Conservation (phyloP, 495 filamentous ascomycete genomes). For the Neurospora sp. region DNA sequence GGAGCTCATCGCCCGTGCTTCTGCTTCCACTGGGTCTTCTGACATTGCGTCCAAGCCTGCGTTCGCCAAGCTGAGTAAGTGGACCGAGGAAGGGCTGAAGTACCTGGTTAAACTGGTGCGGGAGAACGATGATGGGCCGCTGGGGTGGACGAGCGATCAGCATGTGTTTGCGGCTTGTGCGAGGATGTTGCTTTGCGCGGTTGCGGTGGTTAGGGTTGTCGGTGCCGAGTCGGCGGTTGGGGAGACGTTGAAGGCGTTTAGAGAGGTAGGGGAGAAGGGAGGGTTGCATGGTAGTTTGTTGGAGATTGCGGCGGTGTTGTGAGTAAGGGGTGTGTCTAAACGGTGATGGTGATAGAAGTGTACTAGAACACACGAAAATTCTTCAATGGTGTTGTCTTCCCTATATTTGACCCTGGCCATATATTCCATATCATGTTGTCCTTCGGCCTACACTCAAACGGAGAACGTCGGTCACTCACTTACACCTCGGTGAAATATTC, state of each 20-base stretch:
- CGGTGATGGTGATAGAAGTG: neutral
- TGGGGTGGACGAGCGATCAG: slow-evolving; percentile 66
- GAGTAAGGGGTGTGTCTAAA: neutral
- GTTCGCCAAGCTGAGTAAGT: slow-evolving; percentile 23
- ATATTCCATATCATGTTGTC: neutral
- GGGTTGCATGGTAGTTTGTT: slow-evolving; percentile 25
- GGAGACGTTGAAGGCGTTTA: slow-evolving; percentile 21
- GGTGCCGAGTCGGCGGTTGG: neutral
- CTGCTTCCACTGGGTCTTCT: slow-evolving; percentile 15
- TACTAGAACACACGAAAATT: neutral
- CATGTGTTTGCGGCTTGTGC: slow-evolving; percentile 60
- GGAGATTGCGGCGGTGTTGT: slow-evolving; percentile 12
- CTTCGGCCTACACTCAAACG: neutral
- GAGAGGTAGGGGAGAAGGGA: slow-evolving; percentile 11
- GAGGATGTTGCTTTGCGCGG: slow-evolving; percentile 43
- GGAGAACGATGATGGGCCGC: slow-evolving; percentile 44
- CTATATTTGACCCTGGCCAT: neutral
- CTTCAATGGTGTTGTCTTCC: neutral
- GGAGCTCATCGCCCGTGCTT: slow-evolving; percentile 7
- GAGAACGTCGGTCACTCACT: neutral
- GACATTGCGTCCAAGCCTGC: slow-evolving; percentile 13
- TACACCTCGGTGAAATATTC: neutral
- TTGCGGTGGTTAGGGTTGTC: slow-evolving; percentile 12
- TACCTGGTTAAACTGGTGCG: slow-evolving; percentile 30
- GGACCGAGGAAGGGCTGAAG: slow-evolving; percentile 49